Percentiles rank a stretch among this genome's conserved stretches.
phyloP scores from a whole-genome alignment of 306 rosid genomes.

The Alnus glutinosa region DNA sequence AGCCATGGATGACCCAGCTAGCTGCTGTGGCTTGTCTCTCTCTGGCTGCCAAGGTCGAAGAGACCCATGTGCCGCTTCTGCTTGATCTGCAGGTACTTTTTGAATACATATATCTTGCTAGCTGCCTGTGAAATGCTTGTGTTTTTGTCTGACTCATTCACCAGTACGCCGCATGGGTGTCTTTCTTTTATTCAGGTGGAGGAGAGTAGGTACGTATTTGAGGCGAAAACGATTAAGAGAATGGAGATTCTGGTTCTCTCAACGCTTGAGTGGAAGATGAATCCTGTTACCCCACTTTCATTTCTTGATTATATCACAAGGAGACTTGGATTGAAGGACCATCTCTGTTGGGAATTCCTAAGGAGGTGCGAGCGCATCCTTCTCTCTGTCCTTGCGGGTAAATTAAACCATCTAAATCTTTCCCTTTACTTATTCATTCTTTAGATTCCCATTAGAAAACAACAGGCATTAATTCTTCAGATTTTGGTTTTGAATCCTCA shows the following conservation, averaged over 20 bases:
- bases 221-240: conserved; percentile 69
- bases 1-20: conserved; percentile 93
- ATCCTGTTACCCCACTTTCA: conserved; percentile 73
- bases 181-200: conserved; percentile 54
- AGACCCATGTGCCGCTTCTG: conserved; percentile 78
- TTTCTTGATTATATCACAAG: conserved; percentile 69
- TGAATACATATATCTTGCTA: too few species aligned
- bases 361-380: conserved; percentile 54
- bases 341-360: conserved; percentile 64
- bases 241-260: conserved; percentile 95
- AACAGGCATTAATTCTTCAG: not conserved
- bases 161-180: not conserved
- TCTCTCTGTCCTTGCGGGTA: conserved; percentile 63
- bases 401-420: not conserved
- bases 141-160: not conserved
- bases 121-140: not conserved
- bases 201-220: conserved; percentile 57
- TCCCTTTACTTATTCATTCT: not conserved
- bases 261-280: conserved; percentile 89
- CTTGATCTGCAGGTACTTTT: conserved; percentile 64
- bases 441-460: not conserved
- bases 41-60: conserved; percentile 88
- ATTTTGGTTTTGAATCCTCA: not conserved
- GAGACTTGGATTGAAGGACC: conserved; percentile 66
- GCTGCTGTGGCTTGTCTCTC: conserved; percentile 80